A percentile compares a stretch with the other conserved stretches of the same genome.
Evolutionary conservation across 768 basidiomycete genomes (phyloP).

Genomic region (Panaeolus papilionaceus): DNA sequence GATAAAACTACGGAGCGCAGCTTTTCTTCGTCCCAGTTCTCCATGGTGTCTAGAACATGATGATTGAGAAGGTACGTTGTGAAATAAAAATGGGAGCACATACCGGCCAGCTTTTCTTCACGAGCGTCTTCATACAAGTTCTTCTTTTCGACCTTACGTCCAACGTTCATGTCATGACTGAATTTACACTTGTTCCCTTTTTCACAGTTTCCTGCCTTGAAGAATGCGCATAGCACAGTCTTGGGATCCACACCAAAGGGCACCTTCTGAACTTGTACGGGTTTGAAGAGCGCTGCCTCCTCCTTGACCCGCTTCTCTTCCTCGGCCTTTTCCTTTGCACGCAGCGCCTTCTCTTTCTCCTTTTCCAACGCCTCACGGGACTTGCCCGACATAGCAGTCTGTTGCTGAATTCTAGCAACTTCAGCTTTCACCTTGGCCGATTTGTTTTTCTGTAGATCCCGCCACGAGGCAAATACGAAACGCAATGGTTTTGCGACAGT

Average conservation of each 20-base stretch:
- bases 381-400: conserved; percentile 77
- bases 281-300: conserved; percentile 83
- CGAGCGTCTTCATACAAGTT: conserved; percentile 90
- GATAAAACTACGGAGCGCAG: conserved; percentile 85
- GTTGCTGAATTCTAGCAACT: conserved; percentile 80
- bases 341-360: conserved; percentile 82
- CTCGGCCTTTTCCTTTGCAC: conserved; percentile 76
- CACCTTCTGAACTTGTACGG: conserved; percentile 83
- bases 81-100: conserved; percentile 27
- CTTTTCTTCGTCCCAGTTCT: conserved; percentile 96
- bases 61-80: neutral
- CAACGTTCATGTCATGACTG: conserved; percentile 91
- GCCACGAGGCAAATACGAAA: conserved; percentile 12
- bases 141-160: conserved; percentile 93
- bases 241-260: conserved; percentile 98
- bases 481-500: neutral
- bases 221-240: conserved; percentile 90
- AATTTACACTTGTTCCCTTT: conserved; percentile 98
- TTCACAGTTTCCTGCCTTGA: conserved; percentile 91
- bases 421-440: conserved; percentile 91
- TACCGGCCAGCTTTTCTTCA: conserved; percentile 80
- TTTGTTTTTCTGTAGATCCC: conserved; percentile 80
- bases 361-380: conserved; percentile 81
- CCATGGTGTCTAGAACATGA: conserved; percentile 81
- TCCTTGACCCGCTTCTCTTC: conserved; percentile 87